A percentile compares a stretch with the other conserved stretches of the same genome.
These are phyloP conservation scores for Isatis tinctoria DNA, from an alignment of 345 rosid species.

Conservation along the genomic window DNA sequence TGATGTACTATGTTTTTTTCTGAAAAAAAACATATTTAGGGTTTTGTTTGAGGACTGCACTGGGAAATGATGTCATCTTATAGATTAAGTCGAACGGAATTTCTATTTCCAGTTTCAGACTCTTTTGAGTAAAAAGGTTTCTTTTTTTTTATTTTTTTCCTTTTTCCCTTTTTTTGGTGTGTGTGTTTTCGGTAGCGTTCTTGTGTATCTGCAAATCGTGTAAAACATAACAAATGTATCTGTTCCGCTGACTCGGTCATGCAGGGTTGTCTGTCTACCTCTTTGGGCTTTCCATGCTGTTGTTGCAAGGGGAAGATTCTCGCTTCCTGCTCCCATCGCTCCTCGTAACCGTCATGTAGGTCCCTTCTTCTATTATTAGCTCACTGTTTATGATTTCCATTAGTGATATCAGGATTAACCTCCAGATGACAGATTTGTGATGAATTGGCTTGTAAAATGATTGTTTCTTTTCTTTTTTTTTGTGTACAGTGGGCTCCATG, in stretches of 20 bases:
- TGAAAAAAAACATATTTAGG: background rate
- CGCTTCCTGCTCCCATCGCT: constrained; percentile 91
- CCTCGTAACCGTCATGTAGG: constrained; percentile 90
- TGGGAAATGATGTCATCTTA: background rate
- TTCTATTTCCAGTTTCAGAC: background rate
- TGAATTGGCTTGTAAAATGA: background rate
- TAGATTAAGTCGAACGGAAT: background rate
- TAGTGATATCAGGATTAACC: background rate
- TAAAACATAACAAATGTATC: background rate
- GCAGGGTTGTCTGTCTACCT: constrained; percentile 80
- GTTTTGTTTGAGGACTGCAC: background rate
- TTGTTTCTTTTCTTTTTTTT: constrained; percentile 22
- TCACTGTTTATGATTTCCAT: background rate
- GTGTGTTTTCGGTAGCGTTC: background rate
- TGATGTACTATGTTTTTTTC: background rate
- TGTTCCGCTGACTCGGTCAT: constrained; percentile 7
- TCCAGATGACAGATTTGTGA: constrained; percentile 1
- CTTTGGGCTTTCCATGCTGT: constrained; percentile 93
- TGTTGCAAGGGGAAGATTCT: constrained; percentile 93
- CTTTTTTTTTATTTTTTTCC: background rate
- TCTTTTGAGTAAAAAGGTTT: background rate
- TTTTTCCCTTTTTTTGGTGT: background rate
- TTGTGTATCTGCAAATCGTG: background rate
- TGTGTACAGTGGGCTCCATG: constrained; percentile 98
- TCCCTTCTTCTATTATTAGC: background rate